Conservation (phyloP, 1,284 basidiomycete species). For the Boletellus deceptivus region DNA sequence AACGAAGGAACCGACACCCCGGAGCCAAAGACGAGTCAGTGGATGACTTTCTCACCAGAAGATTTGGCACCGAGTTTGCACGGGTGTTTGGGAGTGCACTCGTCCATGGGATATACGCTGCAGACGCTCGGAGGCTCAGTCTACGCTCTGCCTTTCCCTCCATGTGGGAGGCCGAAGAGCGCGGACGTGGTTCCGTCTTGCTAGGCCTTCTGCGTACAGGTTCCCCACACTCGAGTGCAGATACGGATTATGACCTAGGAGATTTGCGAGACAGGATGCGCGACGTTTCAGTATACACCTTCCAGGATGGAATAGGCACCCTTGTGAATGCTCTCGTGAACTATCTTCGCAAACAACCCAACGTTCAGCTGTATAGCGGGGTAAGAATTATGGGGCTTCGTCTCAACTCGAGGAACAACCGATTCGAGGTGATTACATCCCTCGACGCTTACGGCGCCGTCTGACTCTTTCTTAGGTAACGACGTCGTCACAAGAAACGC, state of each 20-base stretch:
- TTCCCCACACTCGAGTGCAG: constrained; percentile 18
- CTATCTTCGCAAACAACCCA: constrained; percentile 45
- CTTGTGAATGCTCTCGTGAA: constrained; percentile 59
- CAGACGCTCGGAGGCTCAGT: constrained; percentile 76
- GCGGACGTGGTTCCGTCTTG: constrained; percentile 66
- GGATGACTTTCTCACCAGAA: constrained; percentile 72
- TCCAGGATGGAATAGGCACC: constrained; percentile 74
- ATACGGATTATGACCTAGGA: constrained; percentile 51
- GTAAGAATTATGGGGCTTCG: constrained; percentile 41
- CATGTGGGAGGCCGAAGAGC: constrained; percentile 67
- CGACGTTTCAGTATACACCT: constrained; percentile 73
- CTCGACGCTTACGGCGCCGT: constrained; percentile 6
- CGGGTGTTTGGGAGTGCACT: constrained; percentile 79
- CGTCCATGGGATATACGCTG: constrained; percentile 92
- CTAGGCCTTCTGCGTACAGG: constrained; percentile 53
- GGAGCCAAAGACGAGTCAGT: constrained; percentile 73
- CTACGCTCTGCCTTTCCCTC: constrained; percentile 75
- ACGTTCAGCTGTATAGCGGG: constrained; percentile 58
- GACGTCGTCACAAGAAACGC: constrained; percentile 37
- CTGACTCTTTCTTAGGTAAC: constrained; percentile 38
- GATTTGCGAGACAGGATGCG: constrained; percentile 54
- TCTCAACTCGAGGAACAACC: constrained; percentile 32
- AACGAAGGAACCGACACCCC: constrained; percentile 38
- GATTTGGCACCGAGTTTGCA: constrained; percentile 76
- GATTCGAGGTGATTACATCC: constrained; percentile 44